Evolutionary conservation across 371 early-diverging fungal genomes (phyloP).

Genomic region (Mucor plumbeus): DNA sequence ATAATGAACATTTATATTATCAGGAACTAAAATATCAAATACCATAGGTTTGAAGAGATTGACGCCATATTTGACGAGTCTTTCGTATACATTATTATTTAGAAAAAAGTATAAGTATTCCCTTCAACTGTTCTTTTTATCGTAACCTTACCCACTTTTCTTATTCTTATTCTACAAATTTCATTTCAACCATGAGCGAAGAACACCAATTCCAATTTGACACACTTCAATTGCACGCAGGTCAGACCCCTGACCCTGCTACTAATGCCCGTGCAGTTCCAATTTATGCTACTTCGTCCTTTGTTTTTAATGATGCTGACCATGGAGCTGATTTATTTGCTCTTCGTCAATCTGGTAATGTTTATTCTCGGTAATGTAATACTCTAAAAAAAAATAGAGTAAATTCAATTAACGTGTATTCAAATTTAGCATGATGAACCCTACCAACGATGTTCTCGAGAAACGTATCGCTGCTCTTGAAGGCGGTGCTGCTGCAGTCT

Average conservation of each 20-base stretch:
- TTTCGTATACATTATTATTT: background rate
- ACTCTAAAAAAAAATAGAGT: background rate
- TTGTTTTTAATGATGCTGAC: constrained; percentile 28
- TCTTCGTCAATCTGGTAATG: constrained; percentile 13
- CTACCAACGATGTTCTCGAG: constrained; percentile 86
- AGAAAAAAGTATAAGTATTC: background rate
- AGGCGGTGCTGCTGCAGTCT: constrained; percentile 69
- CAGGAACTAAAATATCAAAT: background rate
- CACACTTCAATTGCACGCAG: constrained; percentile 90
- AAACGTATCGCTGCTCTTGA: constrained; percentile 87
- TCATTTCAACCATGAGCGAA: background rate
- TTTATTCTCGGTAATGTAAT: constrained; percentile 3
- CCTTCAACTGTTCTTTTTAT: background rate
- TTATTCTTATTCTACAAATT: background rate
- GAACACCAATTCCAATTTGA: constrained; percentile 66
- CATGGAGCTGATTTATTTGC: constrained; percentile 62
- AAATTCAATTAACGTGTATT: background rate
- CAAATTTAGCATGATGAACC: constrained; percentile 54
- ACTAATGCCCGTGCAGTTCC: constrained; percentile 86
- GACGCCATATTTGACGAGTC: background rate
- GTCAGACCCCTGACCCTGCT: constrained; percentile 65
- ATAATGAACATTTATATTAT: background rate
- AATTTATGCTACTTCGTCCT: constrained; percentile 87
- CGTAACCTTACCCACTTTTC: background rate
- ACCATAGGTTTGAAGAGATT: background rate